Percentiles rank a stretch among this genome's conserved stretches.
Evolutionary conservation across 1,284 basidiomycete species (phyloP).

Genomic region (Dichomitus squalens): DNA sequence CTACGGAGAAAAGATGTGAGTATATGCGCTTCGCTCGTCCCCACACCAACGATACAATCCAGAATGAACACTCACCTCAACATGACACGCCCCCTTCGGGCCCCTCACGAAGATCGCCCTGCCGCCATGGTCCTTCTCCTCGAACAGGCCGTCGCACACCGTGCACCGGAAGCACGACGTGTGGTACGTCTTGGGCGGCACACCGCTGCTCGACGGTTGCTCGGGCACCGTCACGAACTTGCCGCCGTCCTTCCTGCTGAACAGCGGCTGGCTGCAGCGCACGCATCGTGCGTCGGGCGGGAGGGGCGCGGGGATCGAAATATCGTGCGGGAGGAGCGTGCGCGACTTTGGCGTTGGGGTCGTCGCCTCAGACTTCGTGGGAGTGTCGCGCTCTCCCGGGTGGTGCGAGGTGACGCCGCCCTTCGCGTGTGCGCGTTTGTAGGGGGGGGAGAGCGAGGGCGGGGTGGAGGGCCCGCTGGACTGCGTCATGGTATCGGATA

Average conservation of each 20-base stretch:
- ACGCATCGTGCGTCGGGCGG: constrained; percentile 43
- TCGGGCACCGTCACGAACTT: constrained; percentile 71
- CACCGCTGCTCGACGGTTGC: constrained; percentile 43
- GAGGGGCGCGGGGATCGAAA: constrained; percentile 29
- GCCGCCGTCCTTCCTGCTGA: constrained; percentile 54
- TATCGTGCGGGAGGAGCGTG: constrained; percentile 18
- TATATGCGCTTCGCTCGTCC: constrained; percentile 3
- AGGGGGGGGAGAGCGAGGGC: constrained; percentile 40
- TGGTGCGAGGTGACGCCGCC: constrained; percentile 2
- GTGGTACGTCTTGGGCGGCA: constrained; percentile 62
- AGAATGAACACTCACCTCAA: constrained; percentile 55
- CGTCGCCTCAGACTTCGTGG: constrained; percentile 13
- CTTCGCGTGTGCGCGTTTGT: constrained; percentile 15
- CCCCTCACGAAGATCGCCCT: constrained; percentile 69
- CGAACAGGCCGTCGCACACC: constrained; percentile 64
- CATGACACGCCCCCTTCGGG: constrained; percentile 68
- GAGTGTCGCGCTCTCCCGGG: background rate
- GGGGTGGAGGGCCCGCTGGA: constrained; percentile 63
- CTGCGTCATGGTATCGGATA: constrained; percentile 57
- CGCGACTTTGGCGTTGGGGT: constrained; percentile 29
- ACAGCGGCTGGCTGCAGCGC: constrained; percentile 59
- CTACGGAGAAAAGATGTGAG: constrained; percentile 39
- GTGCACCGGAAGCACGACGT: constrained; percentile 72
- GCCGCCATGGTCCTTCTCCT: constrained; percentile 53
- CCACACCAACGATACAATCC: background rate